Percentiles rank a stretch among this genome's conserved stretches.
Evolutionary conservation across 208 protist species (phyloP).

Genomic region (Trypanosomatidae sp.): DNA sequence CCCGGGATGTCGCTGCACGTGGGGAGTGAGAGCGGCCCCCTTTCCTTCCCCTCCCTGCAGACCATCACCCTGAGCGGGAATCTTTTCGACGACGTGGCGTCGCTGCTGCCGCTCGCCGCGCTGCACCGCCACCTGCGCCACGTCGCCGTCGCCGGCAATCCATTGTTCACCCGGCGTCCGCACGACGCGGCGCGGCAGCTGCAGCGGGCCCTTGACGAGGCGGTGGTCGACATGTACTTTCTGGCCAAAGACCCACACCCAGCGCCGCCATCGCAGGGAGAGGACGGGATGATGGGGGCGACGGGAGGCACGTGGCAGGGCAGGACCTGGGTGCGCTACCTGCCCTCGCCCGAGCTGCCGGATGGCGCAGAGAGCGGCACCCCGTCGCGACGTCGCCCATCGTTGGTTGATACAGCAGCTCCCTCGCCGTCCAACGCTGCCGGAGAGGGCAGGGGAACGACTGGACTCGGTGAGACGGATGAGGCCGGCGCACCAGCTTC

Average conservation of each 20-base stretch:
- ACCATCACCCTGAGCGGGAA: slow-evolving; percentile 70
- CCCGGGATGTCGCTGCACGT: slow-evolving; percentile 23
- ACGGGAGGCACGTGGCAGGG: slow-evolving; percentile 13
- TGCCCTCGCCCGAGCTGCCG: not conserved
- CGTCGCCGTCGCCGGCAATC: slow-evolving; percentile 68
- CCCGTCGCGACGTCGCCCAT: too few relatives aligned
- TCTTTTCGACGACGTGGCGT: slow-evolving; percentile 34
- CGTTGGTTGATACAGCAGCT: slow-evolving; percentile 1
- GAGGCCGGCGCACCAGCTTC: too few relatives aligned
- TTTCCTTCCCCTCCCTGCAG: slow-evolving; percentile 72
- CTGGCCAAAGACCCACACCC: too few relatives aligned
- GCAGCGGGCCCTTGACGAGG: slow-evolving; percentile 41
- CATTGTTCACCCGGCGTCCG: slow-evolving; percentile 29
- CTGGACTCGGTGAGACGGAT: too few relatives aligned
- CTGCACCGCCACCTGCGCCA: slow-evolving; percentile 65
- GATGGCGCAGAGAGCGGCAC: not conserved
- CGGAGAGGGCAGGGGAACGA: not conserved
- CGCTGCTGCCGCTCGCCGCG: slow-evolving; percentile 45
- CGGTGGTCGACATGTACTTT: slow-evolving; percentile 63
- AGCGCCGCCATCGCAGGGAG: too few relatives aligned
- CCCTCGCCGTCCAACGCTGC: too few relatives aligned
- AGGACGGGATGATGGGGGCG: not conserved
- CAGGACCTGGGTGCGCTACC: slow-evolving; percentile 25
- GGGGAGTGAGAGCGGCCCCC: slow-evolving; percentile 18
- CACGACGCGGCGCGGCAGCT: slow-evolving; percentile 26